These are phyloP conservation scores for Syzygium aromaticum DNA, from an alignment of 345 rosid genomes.

Conservation along the genomic window DNA sequence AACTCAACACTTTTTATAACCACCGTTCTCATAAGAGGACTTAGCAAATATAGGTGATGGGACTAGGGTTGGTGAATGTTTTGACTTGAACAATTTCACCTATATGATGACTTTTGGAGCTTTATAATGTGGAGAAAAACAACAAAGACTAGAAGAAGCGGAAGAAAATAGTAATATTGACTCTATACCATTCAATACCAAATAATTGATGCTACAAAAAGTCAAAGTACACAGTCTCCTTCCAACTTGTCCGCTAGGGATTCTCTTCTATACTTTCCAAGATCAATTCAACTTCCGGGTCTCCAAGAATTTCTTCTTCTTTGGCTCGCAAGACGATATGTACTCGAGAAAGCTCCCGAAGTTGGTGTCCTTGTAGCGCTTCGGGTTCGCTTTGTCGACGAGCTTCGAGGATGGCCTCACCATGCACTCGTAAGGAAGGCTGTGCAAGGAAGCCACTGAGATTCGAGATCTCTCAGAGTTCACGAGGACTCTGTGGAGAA, in stretches of 20 bases:
- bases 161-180: background rate
- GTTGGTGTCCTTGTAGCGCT: constrained; percentile 51
- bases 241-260: background rate
- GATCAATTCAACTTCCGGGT: constrained; percentile 37
- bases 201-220: background rate
- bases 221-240: background rate
- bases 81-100: background rate
- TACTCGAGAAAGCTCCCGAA: constrained; percentile 66
- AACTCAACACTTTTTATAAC: background rate
- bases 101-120: background rate
- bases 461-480: constrained; percentile 47
- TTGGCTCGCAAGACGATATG: constrained; percentile 52
- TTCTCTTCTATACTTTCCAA: background rate
- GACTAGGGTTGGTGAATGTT: background rate
- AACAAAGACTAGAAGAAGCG: background rate
- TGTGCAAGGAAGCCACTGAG: constrained; percentile 73
- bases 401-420: constrained; percentile 48
- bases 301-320: constrained; percentile 68
- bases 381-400: constrained; percentile 36
- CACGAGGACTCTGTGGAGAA: constrained; percentile 66
- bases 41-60: background rate
- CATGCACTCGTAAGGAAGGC: constrained; percentile 31
- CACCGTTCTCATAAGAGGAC: background rate
- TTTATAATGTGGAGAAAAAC: background rate
- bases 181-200: background rate